Evolutionary conservation across 176 grass and related monocot genomes (phyloP).

Genomic region (Paspalum vaginatum): DNA sequence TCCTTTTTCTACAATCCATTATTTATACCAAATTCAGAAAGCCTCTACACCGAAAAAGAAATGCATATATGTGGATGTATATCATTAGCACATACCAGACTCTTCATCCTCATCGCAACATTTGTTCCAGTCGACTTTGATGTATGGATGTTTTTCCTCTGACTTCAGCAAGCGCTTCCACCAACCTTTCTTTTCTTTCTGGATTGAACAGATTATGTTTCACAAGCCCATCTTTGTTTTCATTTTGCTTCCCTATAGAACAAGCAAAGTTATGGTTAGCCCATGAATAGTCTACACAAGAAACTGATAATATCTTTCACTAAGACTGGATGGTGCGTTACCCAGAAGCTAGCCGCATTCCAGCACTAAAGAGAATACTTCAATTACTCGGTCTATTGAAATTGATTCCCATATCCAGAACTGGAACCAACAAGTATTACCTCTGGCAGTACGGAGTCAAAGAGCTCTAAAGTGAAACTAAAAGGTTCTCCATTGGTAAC

Average conservation of each 20-base stretch:
- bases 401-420: not conserved
- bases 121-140: slow-evolving; percentile 99
- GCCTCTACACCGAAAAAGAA: slow-evolving; percentile 4
- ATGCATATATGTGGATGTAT: slow-evolving; percentile 8
- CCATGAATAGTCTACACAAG: slow-evolving; percentile 17
- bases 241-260: slow-evolving; percentile 71
- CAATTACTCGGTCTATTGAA: not conserved
- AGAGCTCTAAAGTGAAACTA: slow-evolving; percentile 75
- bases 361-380: not conserved
- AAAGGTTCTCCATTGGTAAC: slow-evolving; percentile 64
- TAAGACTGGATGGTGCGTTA: not conserved
- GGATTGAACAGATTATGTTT: slow-evolving; percentile 81
- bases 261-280: slow-evolving; percentile 4
- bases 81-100: slow-evolving; percentile 58
- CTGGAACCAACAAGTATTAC: slow-evolving; percentile 43
- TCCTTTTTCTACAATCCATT: not conserved
- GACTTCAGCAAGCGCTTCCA: slow-evolving; percentile 92
- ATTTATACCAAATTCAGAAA: not conserved
- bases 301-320: not conserved
- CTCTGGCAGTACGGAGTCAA: slow-evolving; percentile 69
- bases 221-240: slow-evolving; percentile 79
- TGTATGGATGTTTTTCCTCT: slow-evolving; percentile 88
- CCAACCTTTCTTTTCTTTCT: slow-evolving; percentile 96
- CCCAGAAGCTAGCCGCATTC: not conserved
- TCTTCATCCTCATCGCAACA: slow-evolving; percentile 97